phyloP scores from a whole-genome alignment of 2,329 filamentous ascomycete genomes.

The Chaetomiaceae sp. region DNA sequence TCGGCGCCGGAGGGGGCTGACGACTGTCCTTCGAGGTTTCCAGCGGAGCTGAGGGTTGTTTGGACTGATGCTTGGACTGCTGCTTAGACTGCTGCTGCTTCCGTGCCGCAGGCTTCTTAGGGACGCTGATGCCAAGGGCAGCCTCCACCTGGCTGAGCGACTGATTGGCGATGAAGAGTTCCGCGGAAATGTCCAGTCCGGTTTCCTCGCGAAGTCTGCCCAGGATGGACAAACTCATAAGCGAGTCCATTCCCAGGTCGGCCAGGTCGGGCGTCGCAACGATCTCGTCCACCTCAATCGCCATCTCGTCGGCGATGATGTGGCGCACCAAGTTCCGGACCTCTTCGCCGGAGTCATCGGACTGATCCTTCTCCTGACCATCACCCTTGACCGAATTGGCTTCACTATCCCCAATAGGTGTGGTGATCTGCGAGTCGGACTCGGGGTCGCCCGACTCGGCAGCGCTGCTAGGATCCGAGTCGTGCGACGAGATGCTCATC shows the following conservation, averaged over 20 bases:
- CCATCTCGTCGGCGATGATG: slow-evolving; percentile 66
- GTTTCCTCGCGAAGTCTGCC: slow-evolving; percentile 50
- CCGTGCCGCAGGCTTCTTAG: slow-evolving; percentile 29
- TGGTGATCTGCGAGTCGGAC: slow-evolving; percentile 47
- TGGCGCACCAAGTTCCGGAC: slow-evolving; percentile 51
- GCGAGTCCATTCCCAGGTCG: slow-evolving; percentile 54
- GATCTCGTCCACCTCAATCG: slow-evolving; percentile 60
- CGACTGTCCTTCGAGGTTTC: no score
- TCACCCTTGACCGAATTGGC: slow-evolving; percentile 43
- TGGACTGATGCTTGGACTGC: slow-evolving; percentile 14
- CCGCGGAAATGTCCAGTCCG: slow-evolving; percentile 47
- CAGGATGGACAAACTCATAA: slow-evolving; percentile 51
- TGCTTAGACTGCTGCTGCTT: slow-evolving; percentile 22
- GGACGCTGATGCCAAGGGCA: slow-evolving; percentile 48
- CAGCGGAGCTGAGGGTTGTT: slow-evolving; percentile 12
- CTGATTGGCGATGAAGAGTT: slow-evolving; percentile 56
- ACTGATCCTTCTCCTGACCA: slow-evolving; percentile 5
- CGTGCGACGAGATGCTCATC: slow-evolving; percentile 24
- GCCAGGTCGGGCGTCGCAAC: slow-evolving; percentile 47
- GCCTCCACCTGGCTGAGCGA: slow-evolving; percentile 61
- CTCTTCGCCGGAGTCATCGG: slow-evolving; percentile 36
- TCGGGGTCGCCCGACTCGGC: slow-evolving; percentile 42
- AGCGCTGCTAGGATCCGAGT: slow-evolving; percentile 33
- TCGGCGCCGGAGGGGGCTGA: slow-evolving; percentile 9
- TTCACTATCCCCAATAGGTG: slow-evolving; percentile 47